Base-by-base conservation (phyloP, 345 rosid genomes). In the Turritis glabra region DNA sequence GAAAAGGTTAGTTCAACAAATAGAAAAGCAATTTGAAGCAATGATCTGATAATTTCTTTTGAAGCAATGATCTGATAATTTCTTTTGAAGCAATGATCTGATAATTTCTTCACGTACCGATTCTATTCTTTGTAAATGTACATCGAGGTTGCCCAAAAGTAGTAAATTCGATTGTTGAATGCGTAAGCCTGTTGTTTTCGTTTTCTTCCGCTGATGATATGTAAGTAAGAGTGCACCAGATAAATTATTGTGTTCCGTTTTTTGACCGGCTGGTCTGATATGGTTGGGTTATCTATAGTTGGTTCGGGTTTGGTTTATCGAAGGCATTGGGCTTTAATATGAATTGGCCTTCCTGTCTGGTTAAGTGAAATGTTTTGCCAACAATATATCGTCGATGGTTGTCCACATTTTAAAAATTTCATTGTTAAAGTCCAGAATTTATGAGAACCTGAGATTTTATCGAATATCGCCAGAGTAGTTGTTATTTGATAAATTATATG, bases 51-150 rank as follows among this genome's bases (percentile, higher is more conserved):
- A n/a, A n/a, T n/a, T n/a, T n/a, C 6, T 50, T 50, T 9, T 35
- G 52, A 19, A 62, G 22, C 55, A 73, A 53, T 52, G 63, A 15
- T 52, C 18, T 60, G 48, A 30, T 66, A 21, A 19, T 58, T 19
- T 44, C 6, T 50, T 50, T 9, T 35, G 52, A 19, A 62, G 22
- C 55, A 73, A 53, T 52, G 63, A 15, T 52, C 18, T 60, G 48
- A 30, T 66, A 21, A 19, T 58, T 19, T 44, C 14, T 67, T 40
- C 52, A 58, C 47, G 25, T 46, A 4, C 38, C 15, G 26, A n/a
- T 30, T 30, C 25, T 47, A n/a, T 22, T 71, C 6, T 47, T 46
- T 71, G 50, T 59, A 71, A 22, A 33, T 59, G 37, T 71, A 58
- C 50, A 60, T 71, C 35, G 11, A 56, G 64, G 19, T 47, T 53